phyloP scores from a whole-genome alignment of 768 basidiomycete genomes.

The Russula dissimulans region DNA sequence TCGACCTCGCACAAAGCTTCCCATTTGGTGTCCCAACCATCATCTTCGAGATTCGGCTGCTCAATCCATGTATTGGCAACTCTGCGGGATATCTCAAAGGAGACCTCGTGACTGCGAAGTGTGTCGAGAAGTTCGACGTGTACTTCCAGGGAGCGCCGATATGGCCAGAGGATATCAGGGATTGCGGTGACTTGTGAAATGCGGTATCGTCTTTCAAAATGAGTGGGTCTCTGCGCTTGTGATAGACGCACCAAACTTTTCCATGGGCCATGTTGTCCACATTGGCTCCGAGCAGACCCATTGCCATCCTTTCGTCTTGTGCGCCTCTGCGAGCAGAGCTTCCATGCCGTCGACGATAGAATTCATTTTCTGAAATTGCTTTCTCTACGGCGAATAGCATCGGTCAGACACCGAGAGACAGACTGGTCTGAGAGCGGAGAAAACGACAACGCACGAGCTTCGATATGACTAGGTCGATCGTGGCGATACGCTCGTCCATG shows the following conservation, averaged over 20 bases:
- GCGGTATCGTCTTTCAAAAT: neutral
- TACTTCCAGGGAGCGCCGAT: slow-evolving; percentile 54
- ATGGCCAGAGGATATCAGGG: slow-evolving; percentile 47
- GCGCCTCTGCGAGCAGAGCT: slow-evolving; percentile 53
- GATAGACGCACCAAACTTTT: slow-evolving; percentile 54
- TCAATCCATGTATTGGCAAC: slow-evolving; percentile 58
- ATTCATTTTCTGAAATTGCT: slow-evolving; percentile 61
- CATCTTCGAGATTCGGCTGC: slow-evolving; percentile 57
- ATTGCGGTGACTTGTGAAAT: slow-evolving; percentile 41
- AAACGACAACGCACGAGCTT: slow-evolving; percentile 50
- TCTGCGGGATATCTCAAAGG: slow-evolving; percentile 61
- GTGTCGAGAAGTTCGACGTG: slow-evolving; percentile 47
- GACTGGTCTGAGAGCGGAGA: neutral
- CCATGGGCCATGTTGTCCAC: slow-evolving; percentile 77
- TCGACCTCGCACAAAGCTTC: slow-evolving; percentile 73
- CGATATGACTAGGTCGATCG: slow-evolving; percentile 45
- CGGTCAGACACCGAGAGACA: neutral
- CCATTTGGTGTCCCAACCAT: slow-evolving; percentile 63
- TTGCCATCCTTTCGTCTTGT: slow-evolving; percentile 58
- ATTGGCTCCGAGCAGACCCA: slow-evolving; percentile 67
- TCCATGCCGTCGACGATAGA: slow-evolving; percentile 57
- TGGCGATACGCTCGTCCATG: slow-evolving; percentile 58
- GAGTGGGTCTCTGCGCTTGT: neutral
- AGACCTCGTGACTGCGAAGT: slow-evolving; percentile 54
- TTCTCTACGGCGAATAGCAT: slow-evolving; percentile 38